Conservation (phyloP, 2,329 filamentous ascomycete genomes). For the Curvularia sp. region DNA sequence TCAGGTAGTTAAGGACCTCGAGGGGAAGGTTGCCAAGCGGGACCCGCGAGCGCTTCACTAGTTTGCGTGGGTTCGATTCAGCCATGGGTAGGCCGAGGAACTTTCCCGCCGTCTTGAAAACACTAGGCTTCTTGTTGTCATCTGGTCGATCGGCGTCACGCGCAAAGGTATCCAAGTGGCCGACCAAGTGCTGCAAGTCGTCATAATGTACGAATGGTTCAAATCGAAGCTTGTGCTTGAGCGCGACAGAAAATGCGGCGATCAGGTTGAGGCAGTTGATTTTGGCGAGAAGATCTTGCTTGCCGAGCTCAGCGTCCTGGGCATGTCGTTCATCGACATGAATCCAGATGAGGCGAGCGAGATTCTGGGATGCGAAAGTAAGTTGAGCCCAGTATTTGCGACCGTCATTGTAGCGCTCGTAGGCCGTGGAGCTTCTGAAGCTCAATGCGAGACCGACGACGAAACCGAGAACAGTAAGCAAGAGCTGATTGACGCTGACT, state of each 20-base stretch:
- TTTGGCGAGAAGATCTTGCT: constrained; percentile 73
- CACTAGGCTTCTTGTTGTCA: constrained; percentile 32
- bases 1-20: constrained; percentile 77
- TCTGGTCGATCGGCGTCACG: constrained; percentile 55
- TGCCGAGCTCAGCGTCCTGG: constrained; percentile 58
- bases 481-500: constrained; percentile 67
- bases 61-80: constrained; percentile 76
- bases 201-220: constrained; percentile 79
- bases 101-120: constrained; percentile 69
- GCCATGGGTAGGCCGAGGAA: constrained; percentile 79
- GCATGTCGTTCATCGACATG: constrained; percentile 68
- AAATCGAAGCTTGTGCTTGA: constrained; percentile 86
- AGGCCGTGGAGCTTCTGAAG: constrained; percentile 77
- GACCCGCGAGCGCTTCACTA: constrained; percentile 71
- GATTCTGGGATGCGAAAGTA: constrained; percentile 62
- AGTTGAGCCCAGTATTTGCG: constrained; percentile 69
- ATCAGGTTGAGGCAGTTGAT: constrained; percentile 72
- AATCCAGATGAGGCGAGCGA: constrained; percentile 84
- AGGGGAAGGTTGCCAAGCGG: constrained; percentile 82
- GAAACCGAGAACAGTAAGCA: constrained; percentile 80
- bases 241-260: constrained; percentile 74
- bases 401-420: constrained; percentile 70
- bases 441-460: constrained; percentile 77
- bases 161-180: constrained; percentile 77
- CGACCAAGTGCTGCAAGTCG: constrained; percentile 72